Conservation (phyloP, 2,329 filamentous ascomycete genomes). For the Fusarium sp. region DNA sequence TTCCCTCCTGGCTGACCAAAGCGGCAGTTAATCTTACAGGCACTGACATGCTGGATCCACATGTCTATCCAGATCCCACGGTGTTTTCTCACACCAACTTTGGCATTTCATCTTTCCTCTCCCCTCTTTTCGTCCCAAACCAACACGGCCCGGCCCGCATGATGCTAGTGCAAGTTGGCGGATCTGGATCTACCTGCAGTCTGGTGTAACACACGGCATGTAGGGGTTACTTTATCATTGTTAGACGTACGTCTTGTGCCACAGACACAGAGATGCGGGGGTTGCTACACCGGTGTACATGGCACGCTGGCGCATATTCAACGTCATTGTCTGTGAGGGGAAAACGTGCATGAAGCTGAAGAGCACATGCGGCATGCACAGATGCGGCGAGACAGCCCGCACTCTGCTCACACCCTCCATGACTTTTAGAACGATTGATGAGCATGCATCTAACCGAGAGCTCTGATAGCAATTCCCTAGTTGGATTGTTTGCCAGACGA, state of each 20-base stretch:
- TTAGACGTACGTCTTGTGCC: no score
- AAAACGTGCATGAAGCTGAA: no score
- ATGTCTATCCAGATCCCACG: no score
- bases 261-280: no score
- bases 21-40: neutral
- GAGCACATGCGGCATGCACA: neutral
- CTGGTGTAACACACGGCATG: no score
- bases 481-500: accelerated
- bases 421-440: neutral
- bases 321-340: no score
- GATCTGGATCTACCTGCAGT: slow-evolving; percentile 1
- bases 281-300: no score
- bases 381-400: neutral
- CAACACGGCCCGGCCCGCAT: neutral
- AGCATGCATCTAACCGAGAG: neutral
- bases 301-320: no score
- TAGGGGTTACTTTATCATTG: no score
- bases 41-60: no score
- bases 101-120: neutral
- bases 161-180: neutral
- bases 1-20: neutral
- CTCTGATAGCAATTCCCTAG: neutral
- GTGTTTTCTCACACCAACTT: neutral
- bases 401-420: neutral
- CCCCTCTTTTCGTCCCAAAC: slow-evolving; percentile 4